Percentiles rank a stretch among this genome's conserved stretches.
Conservation (phyloP, 23 red algal genomes). For the Gracilaria domingensis region DNA sequence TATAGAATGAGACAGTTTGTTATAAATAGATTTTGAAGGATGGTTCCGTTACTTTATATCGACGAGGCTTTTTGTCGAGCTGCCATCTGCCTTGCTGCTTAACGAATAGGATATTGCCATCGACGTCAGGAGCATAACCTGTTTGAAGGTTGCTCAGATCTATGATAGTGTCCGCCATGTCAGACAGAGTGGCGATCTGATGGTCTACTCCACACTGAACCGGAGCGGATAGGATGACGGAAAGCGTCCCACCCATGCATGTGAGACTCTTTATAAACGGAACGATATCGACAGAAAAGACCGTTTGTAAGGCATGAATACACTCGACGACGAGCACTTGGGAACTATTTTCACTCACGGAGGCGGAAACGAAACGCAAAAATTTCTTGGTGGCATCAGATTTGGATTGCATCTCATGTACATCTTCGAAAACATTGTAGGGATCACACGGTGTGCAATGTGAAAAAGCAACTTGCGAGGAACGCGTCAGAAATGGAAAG, state of each 20-base stretch:
- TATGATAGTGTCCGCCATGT: constrained; percentile 29
- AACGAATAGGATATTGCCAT: constrained; percentile 26
- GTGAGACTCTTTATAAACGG: constrained; percentile 28
- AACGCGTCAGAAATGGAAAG: constrained; percentile 44
- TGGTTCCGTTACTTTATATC: constrained; percentile 46
- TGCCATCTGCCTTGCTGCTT: constrained; percentile 57
- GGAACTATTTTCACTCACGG: not conserved
- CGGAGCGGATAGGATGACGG: constrained; percentile 34
- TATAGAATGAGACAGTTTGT: constrained; percentile 33
- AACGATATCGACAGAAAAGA: constrained; percentile 49
- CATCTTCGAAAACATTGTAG: constrained; percentile 19
- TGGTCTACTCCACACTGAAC: constrained; percentile 43
- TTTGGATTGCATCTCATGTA: constrained; percentile 15
- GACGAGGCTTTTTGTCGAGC: not conserved
- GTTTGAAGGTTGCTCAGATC: constrained; percentile 50
- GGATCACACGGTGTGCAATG: constrained; percentile 35
- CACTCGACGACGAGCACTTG: constrained; percentile 43
- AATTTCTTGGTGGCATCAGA: not conserved
- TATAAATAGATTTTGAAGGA: constrained; percentile 49
- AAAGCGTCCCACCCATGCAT: not conserved
- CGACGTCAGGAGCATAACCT: constrained; percentile 41
- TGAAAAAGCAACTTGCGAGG: constrained; percentile 10
- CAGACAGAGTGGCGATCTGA: constrained; percentile 32
- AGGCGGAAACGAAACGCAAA: not conserved
- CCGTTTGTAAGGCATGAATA: constrained; percentile 42